phyloP scores from a whole-genome alignment of 768 basidiomycete species.

The Hericium rajendrae region DNA sequence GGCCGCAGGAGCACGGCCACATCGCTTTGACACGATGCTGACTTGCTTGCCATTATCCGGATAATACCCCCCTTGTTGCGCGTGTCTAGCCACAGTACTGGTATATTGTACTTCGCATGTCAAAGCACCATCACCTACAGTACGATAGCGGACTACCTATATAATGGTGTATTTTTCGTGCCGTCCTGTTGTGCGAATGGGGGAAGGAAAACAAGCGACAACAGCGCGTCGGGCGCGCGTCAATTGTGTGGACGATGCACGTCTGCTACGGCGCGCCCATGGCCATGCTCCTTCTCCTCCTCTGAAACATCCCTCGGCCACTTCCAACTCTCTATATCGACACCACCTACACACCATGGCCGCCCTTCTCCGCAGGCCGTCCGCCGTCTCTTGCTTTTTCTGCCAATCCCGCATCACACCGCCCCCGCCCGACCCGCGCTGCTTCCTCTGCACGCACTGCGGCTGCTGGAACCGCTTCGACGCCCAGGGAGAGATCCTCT shows the following conservation, averaged over 20 bases:
- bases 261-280: background rate
- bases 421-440: slow-evolving; percentile 36
- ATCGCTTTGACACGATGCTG: too few relatives aligned
- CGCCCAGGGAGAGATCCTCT: slow-evolving; percentile 63
- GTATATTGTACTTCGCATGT: too few relatives aligned
- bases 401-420: slow-evolving; percentile 42
- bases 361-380: slow-evolving; percentile 41
- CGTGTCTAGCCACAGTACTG: too few relatives aligned
- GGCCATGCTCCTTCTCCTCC: background rate
- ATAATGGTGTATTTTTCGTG: too few relatives aligned
- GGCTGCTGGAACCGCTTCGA: slow-evolving; percentile 70
- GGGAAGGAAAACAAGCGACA: slow-evolving; percentile 10
- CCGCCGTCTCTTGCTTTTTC: slow-evolving; percentile 53
- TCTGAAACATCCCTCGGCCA: background rate
- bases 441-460: slow-evolving; percentile 61
- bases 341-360: slow-evolving; percentile 14
- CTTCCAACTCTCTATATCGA: background rate
- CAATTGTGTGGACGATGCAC: slow-evolving; percentile 5
- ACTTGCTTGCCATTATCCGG: too few relatives aligned
- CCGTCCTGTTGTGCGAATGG: background rate
- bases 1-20: too few relatives aligned
- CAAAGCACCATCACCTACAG: background rate
- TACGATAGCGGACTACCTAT: background rate
- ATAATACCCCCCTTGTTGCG: too few relatives aligned
- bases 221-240: slow-evolving; percentile 15